Evolutionary conservation across 805 yeast genomes (phyloP), one percentile per base, ranked within the genome.

Genomic region (Saccharomycopsis babjevae): DNA sequence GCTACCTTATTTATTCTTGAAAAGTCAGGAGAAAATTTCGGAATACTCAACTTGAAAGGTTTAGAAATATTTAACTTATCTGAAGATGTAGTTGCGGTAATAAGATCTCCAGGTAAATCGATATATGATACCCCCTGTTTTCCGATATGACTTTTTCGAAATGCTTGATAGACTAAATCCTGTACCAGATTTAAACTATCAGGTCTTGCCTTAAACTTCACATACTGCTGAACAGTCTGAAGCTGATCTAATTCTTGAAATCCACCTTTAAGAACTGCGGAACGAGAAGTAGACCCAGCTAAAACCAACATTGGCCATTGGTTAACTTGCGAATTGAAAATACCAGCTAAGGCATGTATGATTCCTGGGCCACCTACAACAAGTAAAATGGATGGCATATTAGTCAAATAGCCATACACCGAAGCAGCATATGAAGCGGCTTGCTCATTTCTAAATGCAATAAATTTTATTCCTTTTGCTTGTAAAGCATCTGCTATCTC

Each of bases 321-420:
- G 69, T 86, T 86, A 59, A 79, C 73, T 46, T 74, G 76, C 6
- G 90, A 79, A 66, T 86, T 86, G 67, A 81, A 83, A 1, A 83
- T 72, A 62, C 91, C 92, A 0, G 90, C 81, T 54, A 83, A 66
- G 0, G 88, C 85, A 64, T 86, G 89, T 8, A 86, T 76, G 2
- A 86, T 73, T 3, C 91, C 91, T 0, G 91, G 90, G 0, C 91
- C 91, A 38, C 92, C 91, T 3, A 86, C 91, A 0, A 84, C 87
- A 2, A 86, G 73, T 18, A 84, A 69, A 0, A 86, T 87, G 20
- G 88, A 90, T 0, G 91, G 91, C 62, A 70, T 72, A 0, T 82
- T 81, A 3, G 87, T 84, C 52, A 86, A 68, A 65, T 82, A 86
- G 0, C 90, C 90, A 68, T 86, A 84, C 0, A 81, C 79, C 1